A percentile compares a stretch with the other conserved stretches of the same genome.
These are phyloP conservation scores for Przewalskia tangutica DNA, from an alignment of 257 asterid genomes.

Conservation along the genomic window DNA sequence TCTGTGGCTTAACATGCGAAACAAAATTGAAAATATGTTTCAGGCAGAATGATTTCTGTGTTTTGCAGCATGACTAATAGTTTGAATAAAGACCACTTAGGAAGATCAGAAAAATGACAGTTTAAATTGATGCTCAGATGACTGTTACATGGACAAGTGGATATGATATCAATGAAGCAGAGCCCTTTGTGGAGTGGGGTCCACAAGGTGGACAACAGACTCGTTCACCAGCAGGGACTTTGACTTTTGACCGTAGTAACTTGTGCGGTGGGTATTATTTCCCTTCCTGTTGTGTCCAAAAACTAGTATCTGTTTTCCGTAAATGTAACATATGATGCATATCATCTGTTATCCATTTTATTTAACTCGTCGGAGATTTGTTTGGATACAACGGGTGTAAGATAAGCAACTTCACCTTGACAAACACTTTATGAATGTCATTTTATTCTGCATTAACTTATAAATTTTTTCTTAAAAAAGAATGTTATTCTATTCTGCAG, in stretches of 20 bases:
- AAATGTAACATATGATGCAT: neutral
- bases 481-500: slow-evolving; percentile 14
- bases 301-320: neutral
- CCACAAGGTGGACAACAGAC: slow-evolving; percentile 41
- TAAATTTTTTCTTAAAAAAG: neutral
- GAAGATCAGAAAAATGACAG: neutral
- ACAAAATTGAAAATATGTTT: neutral
- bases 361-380: neutral
- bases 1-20: neutral
- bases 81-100: neutral
- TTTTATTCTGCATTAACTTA: slow-evolving; percentile 17
- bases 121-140: slow-evolving; percentile 45
- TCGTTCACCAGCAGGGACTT: slow-evolving; percentile 61
- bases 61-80: neutral
- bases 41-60: neutral
- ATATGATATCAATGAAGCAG: slow-evolving; percentile 56
- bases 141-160: slow-evolving; percentile 91
- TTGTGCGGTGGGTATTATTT: slow-evolving; percentile 60
- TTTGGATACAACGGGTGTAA: neutral
- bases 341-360: neutral
- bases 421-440: neutral
- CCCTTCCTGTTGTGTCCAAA: neutral
- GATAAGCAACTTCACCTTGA: neutral
- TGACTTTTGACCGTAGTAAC: slow-evolving; percentile 59
- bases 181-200: slow-evolving; percentile 65